phyloP scores from a whole-genome alignment of 139 green algal species.

The Chlorella sp. region DNA sequence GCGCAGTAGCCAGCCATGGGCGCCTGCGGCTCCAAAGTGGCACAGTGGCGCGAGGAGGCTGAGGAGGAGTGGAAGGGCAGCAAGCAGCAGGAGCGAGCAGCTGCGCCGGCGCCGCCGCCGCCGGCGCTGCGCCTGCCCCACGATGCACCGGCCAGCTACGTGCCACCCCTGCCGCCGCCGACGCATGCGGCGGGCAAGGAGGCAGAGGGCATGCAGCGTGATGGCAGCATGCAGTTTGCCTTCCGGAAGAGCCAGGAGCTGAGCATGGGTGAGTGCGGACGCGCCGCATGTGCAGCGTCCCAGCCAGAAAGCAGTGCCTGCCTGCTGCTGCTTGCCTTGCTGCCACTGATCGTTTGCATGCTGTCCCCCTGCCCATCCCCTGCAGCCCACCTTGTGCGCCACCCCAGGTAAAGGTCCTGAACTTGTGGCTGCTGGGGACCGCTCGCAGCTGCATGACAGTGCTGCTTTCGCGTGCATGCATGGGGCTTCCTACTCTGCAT shows the following conservation, averaged over 20 bases:
- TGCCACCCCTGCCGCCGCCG: neutral
- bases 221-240: neutral
- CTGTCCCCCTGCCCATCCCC: neutral
- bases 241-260: neutral
- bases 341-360: neutral
- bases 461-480: no score
- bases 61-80: conserved; percentile 26
- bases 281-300: no score
- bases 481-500: no score
- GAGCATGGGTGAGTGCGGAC: neutral
- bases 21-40: neutral
- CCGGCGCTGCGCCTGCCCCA: neutral
- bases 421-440: no score
- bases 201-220: neutral
- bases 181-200: neutral
- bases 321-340: neutral
- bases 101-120: conserved; percentile 11
- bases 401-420: conserved; percentile 26
- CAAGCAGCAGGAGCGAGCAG: conserved; percentile 23
- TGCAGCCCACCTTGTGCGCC: conserved; percentile 34
- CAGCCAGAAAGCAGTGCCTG: no score
- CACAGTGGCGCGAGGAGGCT: neutral
- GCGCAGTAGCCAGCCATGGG: neutral
- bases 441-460: no score
- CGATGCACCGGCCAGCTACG: neutral